Base-by-base conservation (phyloP, 768 basidiomycete species). In the Suillus bovinus region DNA sequence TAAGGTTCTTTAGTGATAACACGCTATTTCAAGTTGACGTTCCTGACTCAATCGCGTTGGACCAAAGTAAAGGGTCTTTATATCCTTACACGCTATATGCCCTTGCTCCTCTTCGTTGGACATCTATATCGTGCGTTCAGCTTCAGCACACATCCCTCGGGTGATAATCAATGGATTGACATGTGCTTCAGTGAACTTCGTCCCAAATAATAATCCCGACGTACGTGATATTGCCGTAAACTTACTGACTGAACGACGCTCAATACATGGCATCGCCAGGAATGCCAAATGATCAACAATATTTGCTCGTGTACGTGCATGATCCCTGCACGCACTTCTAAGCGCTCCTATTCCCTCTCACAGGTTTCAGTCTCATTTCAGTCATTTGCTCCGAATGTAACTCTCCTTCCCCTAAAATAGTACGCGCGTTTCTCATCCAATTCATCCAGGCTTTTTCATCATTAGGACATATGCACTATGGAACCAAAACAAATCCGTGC, bases 341-440 rank as follows among this genome's bases (percentile, higher is more conserved):
- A 27, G 16, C 7, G 24, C 24, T 24, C 10, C 13, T 16, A 16
- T 49, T 27, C 24, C 47, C 27, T 49, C 24, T 27, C 16, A 27
- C 24, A 49, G 47, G 33, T 24, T n/a, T 54, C 22, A 36, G 34
- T 33, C 14, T 54, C 2, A 36, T 54, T 24, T 36, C 53, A 24
- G 22, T 54, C 53, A 34, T 54, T 22, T 54, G 34, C 8, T 36
- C 53, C 34, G 53, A 54, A 36, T 54, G 53, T 54, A 54, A n/a
- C 4, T 24, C 52, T n/a, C 53, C 29, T 36, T 24, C 53, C 34
- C 34, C 14, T 4, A 1, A 16, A n/a, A n/a, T n/a, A n/a, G n/a
- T 17, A 24, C 9, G 34, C 4, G 20, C 6, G 10, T 24, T 16
- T 22, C 34, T 54, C 6, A 36, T 54, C 14, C 34, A 14, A 54